Conservation (phyloP, 495 filamentous ascomycete species). For the Aspergillus carlsbadensis region DNA sequence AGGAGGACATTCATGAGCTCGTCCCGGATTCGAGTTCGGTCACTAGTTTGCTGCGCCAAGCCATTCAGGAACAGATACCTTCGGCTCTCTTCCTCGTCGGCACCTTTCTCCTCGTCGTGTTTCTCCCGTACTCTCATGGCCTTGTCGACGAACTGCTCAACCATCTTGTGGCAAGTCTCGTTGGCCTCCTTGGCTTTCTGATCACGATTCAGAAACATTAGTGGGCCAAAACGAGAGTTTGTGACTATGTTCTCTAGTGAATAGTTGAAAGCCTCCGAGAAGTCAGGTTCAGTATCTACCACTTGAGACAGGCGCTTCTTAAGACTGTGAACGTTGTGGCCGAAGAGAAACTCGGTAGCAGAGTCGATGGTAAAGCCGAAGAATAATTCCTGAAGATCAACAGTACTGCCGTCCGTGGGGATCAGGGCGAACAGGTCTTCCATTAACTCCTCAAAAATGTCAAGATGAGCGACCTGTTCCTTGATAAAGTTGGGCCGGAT, state of each 20-base stretch:
- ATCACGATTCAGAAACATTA: slow-evolving; percentile 8
- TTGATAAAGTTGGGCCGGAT: slow-evolving; percentile 45
- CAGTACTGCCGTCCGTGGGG: slow-evolving; percentile 31
- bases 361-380: slow-evolving; percentile 57
- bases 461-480: slow-evolving; percentile 33
- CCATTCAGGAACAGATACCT: slow-evolving; percentile 18
- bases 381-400: slow-evolving; percentile 56
- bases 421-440: slow-evolving; percentile 41
- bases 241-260: slow-evolving; percentile 31
- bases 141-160: slow-evolving; percentile 17
- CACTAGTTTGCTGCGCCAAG: slow-evolving; percentile 16
- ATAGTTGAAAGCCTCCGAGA: slow-evolving; percentile 44
- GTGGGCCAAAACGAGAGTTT: slow-evolving; percentile 3
- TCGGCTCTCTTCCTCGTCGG: not conserved
- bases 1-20: slow-evolving; percentile 41
- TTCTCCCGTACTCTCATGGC: slow-evolving; percentile 12
- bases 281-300: slow-evolving; percentile 12
- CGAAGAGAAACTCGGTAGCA: slow-evolving; percentile 60
- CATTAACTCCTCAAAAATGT: slow-evolving; percentile 50
- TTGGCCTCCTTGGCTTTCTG: slow-evolving; percentile 13
- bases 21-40: slow-evolving; percentile 9
- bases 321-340: slow-evolving; percentile 32
- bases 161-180: slow-evolving; percentile 12
- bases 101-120: slow-evolving; percentile 7
- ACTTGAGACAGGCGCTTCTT: slow-evolving; percentile 12